phyloP scores from a whole-genome alignment of 2,329 filamentous ascomycete species.

The Clonostachys byssicola region DNA sequence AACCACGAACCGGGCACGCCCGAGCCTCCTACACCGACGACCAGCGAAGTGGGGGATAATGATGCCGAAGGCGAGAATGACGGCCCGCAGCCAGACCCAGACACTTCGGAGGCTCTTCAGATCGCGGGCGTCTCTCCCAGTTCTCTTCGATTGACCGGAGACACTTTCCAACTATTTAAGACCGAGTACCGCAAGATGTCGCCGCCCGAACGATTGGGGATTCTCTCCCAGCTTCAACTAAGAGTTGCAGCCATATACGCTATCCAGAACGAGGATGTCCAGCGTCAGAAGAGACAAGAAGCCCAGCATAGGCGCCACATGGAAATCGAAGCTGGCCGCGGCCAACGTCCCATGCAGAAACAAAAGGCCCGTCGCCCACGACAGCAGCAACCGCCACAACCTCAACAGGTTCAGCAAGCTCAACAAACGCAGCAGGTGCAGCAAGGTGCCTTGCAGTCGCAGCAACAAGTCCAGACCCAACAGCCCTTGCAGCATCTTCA shows the following conservation, averaged over 20 bases:
- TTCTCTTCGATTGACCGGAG: constrained; percentile 31
- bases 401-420: constrained; percentile 5
- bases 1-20: constrained; percentile 39
- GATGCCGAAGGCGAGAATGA: constrained; percentile 7
- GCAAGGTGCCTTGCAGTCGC: constrained; percentile 1
- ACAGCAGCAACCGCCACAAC: constrained; percentile 15
- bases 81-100: constrained; percentile 24
- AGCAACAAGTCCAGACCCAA: constrained; percentile 1
- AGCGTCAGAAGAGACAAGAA: constrained; percentile 30
- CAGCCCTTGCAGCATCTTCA: constrained; percentile 8
- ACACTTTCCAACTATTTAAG: constrained; percentile 38
- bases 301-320: constrained; percentile 29
- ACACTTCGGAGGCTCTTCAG: constrained; percentile 28
- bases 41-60: constrained; percentile 24
- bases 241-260: constrained; percentile 38
- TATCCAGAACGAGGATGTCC: constrained; percentile 36
- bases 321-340: constrained; percentile 26
- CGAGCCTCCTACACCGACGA: constrained; percentile 29
- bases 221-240: constrained; percentile 32
- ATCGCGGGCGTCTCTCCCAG: constrained; percentile 32
- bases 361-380: constrained; percentile 8
- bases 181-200: constrained; percentile 36
- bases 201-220: constrained; percentile 29
- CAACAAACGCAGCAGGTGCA: constrained; percentile 8
- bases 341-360: constrained; percentile 14